Conservation (phyloP, 1,284 basidiomycete genomes). For the Tilletia walkeri region DNA sequence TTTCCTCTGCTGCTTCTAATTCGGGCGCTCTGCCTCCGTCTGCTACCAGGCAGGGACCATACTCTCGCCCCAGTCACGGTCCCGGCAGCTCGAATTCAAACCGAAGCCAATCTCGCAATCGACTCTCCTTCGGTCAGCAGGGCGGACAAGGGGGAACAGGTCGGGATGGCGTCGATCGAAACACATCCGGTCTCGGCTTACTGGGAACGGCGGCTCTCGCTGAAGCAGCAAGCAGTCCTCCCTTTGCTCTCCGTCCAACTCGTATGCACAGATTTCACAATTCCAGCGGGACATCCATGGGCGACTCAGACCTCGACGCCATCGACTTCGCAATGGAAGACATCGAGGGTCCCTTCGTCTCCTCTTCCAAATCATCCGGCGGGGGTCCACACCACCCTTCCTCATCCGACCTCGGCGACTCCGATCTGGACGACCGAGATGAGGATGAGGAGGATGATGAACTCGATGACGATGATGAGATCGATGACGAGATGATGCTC, state of each 20-base stretch:
- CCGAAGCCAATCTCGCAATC: slow-evolving; percentile 6
- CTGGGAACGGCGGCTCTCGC: slow-evolving; percentile 5
- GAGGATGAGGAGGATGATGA: slow-evolving; percentile 18
- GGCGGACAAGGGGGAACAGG: too few species aligned
- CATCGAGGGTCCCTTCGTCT: slow-evolving; percentile 15
- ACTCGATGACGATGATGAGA: slow-evolving; percentile 47
- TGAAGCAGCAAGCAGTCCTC: background rate
- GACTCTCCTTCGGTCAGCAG: slow-evolving; percentile 13
- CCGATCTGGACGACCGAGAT: slow-evolving; percentile 14
- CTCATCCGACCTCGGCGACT: slow-evolving; percentile 13
- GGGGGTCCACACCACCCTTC: background rate
- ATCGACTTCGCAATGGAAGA: slow-evolving; percentile 15
- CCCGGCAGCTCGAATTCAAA: background rate
- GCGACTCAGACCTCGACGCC: slow-evolving; percentile 4
- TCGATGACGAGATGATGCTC: slow-evolving; percentile 51
- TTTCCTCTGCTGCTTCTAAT: background rate
- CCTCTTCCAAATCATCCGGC: too few species aligned
- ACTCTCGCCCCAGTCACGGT: background rate
- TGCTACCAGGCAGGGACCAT: background rate
- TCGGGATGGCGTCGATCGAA: background rate
- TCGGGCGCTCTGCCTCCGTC: background rate
- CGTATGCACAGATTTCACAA: slow-evolving; percentile 31
- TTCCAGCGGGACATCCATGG: slow-evolving; percentile 10
- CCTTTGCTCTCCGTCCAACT: slow-evolving; percentile 21
- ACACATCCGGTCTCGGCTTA: slow-evolving; percentile 9